These are phyloP conservation scores for Phytophthora constricta DNA, from an alignment of 352 stramenopile genomes.

Conservation along the genomic window DNA sequence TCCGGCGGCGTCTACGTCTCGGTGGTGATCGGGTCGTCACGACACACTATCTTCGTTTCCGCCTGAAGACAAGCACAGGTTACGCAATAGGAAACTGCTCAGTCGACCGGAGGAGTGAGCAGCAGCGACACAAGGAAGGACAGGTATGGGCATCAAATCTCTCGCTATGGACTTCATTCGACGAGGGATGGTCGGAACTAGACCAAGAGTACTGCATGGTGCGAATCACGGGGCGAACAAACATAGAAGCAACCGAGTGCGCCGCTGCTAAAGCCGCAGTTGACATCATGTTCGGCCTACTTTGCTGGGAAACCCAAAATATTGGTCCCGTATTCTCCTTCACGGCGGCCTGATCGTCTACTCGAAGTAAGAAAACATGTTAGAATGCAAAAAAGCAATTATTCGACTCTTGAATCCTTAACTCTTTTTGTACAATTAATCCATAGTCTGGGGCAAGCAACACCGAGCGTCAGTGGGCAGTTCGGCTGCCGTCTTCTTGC, in stretches of 20 bases:
- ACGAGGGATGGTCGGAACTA: constrained; percentile 12
- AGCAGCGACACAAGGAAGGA: constrained; percentile 12
- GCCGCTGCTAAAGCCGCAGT: constrained; percentile 38
- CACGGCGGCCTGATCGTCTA: constrained; percentile 4
- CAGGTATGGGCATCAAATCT: constrained; percentile 42
- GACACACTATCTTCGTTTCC: constrained; percentile 55
- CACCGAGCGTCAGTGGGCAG: too few relatives aligned
- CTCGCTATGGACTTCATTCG: constrained; percentile 45
- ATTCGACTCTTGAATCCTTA: background rate
- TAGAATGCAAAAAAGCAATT: constrained; percentile 2
- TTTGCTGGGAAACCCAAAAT: constrained; percentile 63
- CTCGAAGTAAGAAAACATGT: background rate
- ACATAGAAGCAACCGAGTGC: constrained; percentile 20
- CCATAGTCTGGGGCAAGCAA: too few relatives aligned
- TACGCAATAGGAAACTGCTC: constrained; percentile 37
- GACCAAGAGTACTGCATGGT: constrained; percentile 34
- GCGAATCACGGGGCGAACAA: constrained; percentile 30
- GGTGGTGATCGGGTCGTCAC: constrained; percentile 28
- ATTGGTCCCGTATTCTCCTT: constrained; percentile 54
- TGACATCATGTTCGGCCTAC: constrained; percentile 57
- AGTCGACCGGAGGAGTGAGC: constrained; percentile 13
- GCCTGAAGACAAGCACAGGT: constrained; percentile 37
- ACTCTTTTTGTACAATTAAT: background rate
- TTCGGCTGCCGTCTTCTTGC: too few relatives aligned
- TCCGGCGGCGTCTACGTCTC: constrained; percentile 33